Conservation (phyloP, 1,139 yeast genomes). For the Candida neerlandica region DNA sequence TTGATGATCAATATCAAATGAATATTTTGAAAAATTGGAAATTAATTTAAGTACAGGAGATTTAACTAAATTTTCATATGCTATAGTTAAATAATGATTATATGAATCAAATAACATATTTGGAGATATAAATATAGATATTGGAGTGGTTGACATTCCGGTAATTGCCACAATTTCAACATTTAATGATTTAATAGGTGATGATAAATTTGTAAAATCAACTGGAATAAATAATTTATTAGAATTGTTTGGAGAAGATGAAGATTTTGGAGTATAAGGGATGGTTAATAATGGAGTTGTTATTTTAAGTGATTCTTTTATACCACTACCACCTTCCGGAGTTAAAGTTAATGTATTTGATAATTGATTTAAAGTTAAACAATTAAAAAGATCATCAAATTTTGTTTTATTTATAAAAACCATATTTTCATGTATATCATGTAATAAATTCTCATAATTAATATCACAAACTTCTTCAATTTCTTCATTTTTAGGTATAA, state of each 20-base stretch:
- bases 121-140: constrained; percentile 42
- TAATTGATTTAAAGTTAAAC: constrained; percentile 5
- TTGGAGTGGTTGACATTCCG: constrained; percentile 29
- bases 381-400: constrained; percentile 6
- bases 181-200: constrained; percentile 24
- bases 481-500: constrained; percentile 3
- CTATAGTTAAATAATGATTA: constrained; percentile 15
- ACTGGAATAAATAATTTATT: constrained; percentile 7
- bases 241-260: constrained; percentile 1
- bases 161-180: constrained; percentile 38
- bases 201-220: background rate
- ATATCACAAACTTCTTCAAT: constrained; percentile 4
- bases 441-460: constrained; percentile 3
- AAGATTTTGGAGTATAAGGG: constrained; percentile 6
- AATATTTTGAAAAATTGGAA: constrained; percentile 19
- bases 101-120: constrained; percentile 32
- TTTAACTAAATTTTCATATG: constrained; percentile 23
- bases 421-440: constrained; percentile 1
- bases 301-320: constrained; percentile 1
- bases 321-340: background rate
- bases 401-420: constrained; percentile 8
- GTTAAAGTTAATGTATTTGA: background rate
- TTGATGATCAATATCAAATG: constrained; percentile 22
- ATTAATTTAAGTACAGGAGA: constrained; percentile 22
- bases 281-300: background rate